Conservation (phyloP, 768 basidiomycete species). For the Lepiota venenata region DNA sequence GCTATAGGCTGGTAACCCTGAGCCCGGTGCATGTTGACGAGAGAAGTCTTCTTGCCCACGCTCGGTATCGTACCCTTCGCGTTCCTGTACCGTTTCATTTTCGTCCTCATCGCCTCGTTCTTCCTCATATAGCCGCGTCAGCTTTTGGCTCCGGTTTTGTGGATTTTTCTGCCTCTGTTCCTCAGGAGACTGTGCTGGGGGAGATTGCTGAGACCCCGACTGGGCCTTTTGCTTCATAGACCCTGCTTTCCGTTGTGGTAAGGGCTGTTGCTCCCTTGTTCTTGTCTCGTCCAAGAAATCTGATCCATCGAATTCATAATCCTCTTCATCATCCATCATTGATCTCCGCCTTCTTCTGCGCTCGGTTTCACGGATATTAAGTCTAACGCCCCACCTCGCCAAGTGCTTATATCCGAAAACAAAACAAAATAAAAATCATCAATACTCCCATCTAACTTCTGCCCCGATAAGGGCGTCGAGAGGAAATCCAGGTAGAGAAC, state of each 20-base stretch:
- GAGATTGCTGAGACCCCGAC: background rate
- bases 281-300: background rate
- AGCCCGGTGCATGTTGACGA: background rate
- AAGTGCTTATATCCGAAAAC: constrained; percentile 31
- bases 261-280: background rate
- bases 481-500: background rate
- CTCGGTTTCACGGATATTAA: constrained; percentile 58
- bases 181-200: background rate
- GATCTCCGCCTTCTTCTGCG: constrained; percentile 41
- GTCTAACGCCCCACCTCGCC: constrained; percentile 52
- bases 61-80: background rate
- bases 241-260: background rate
- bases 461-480: background rate
- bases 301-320: background rate
- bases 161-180: no score
- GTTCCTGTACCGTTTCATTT: background rate
- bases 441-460: background rate
- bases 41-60: background rate
- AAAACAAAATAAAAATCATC: constrained; percentile 16
- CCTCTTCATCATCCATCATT: constrained; percentile 8
- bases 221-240: background rate
- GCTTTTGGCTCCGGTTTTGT: no score
- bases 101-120: background rate
- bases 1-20: background rate
- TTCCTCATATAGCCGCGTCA: background rate